Conservation (phyloP, 495 filamentous ascomycete genomes). For the Aspergillus bertholletiae region DNA sequence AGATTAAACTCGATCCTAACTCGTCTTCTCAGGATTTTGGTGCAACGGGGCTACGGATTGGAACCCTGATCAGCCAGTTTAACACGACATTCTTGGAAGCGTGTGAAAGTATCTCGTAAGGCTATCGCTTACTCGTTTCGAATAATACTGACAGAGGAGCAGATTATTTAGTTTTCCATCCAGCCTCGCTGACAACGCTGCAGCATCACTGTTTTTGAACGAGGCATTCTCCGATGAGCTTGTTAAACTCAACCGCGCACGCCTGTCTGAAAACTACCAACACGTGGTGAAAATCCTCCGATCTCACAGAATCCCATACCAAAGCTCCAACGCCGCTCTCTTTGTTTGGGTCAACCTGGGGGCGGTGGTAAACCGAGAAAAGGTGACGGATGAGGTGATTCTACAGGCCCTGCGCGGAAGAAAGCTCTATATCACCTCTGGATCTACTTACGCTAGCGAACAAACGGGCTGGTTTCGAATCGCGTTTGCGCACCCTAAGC, state of each 20-base stretch:
- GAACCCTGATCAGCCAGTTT: constrained; percentile 12
- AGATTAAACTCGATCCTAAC: neutral
- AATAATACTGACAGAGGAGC: no score
- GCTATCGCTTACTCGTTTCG: neutral
- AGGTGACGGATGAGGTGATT: constrained; percentile 4
- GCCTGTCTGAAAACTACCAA: constrained; percentile 9
- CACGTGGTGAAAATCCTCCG: constrained; percentile 2
- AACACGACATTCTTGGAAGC: constrained; percentile 9
- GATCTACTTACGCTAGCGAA: constrained; percentile 9
- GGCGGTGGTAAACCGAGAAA: neutral
- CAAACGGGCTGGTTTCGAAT: constrained; percentile 17
- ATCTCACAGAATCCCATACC: constrained; percentile 8
- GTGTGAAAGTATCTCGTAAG: constrained; percentile 16
- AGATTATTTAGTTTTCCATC: constrained; percentile 15
- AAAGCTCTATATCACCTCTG: constrained; percentile 13
- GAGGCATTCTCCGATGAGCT: constrained; percentile 5
- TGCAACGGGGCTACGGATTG: constrained; percentile 13
- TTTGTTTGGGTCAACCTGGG: constrained; percentile 15
- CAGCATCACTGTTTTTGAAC: constrained; percentile 6
- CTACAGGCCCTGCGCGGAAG: constrained; percentile 5
- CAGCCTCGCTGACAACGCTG: constrained; percentile 10
- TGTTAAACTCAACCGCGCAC: constrained; percentile 1
- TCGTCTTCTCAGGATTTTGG: constrained; percentile 21
- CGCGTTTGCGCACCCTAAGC: constrained; percentile 14
- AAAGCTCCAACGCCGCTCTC: constrained; percentile 11